Base-by-base conservation (phyloP, 305 asterid species). In the Rubia occidens region DNA sequence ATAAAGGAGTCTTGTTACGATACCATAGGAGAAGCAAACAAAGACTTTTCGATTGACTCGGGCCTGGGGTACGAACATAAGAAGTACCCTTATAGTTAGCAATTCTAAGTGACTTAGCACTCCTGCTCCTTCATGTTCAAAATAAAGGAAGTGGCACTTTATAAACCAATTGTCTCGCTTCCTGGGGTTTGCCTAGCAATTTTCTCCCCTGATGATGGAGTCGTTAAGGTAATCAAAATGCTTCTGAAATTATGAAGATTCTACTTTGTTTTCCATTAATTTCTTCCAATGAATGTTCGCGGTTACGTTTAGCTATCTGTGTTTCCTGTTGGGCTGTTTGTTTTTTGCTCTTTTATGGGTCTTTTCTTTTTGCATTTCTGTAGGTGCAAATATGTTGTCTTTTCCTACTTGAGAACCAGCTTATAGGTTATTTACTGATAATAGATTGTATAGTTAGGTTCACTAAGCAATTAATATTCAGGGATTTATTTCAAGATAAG, bases 121-220 rank as follows among this genome's bases (percentile, higher is more conserved):
- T 55, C 6, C 17, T 15, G 29, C 29, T 26, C 65, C 40, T 15
- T 66, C 3, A 8, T 67, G 29, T 51, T 17, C 5, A 11, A 49
- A 44, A 67, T 1, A 51, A 51, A 51, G 29, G 1, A 26, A 26
- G 56, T 17, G 15, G 8, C 55, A n/a, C 17, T n/a, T n/a, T n/a
- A n/a, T n/a, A n/a, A n/a, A n/a, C n/a, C n/a, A n/a, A n/a, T n/a
- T n/a, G n/a, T n/a, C n/a, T n/a, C n/a, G n/a, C n/a, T n/a, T n/a
- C n/a, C n/a, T 62, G 67, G 67, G 26, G 26, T 1, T 62, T 62
- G 49, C 26, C 67, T 62, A 2, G 49, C 67, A 35, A 37, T 37
- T 17, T 62, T 39, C 10, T 62, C 49, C 24, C 24, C 49, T 17
- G 67, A 62, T 37, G 67, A 62, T 37, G 67, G 67, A 62, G 43